These are phyloP conservation scores for Macrolepiota dolichaula DNA, from an alignment of 768 basidiomycete species.

Conservation along the genomic window DNA sequence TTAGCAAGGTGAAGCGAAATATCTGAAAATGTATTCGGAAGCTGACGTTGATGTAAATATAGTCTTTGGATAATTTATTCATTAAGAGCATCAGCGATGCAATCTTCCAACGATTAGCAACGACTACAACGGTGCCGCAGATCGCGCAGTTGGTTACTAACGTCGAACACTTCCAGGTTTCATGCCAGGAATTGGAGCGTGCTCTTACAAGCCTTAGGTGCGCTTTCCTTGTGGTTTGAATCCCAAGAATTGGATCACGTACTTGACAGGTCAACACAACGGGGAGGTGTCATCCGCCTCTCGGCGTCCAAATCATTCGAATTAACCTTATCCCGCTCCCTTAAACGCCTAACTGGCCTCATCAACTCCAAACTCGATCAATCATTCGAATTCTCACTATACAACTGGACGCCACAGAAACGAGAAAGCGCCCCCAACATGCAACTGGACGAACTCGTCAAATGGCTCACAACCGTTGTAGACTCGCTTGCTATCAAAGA, in stretches of 20 bases:
- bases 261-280: slow-evolving; percentile 65
- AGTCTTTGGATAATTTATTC: slow-evolving; percentile 88
- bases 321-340: slow-evolving; percentile 62
- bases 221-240: slow-evolving; percentile 12
- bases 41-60: not conserved
- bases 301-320: slow-evolving; percentile 63
- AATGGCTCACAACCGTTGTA: slow-evolving; percentile 95
- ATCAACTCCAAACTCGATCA: slow-evolving; percentile 92
- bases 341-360: slow-evolving; percentile 72
- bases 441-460: slow-evolving; percentile 93
- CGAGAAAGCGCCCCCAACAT: slow-evolving; percentile 81
- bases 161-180: slow-evolving; percentile 85
- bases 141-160: slow-evolving; percentile 93
- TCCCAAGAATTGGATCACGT: not conserved
- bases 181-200: slow-evolving; percentile 80
- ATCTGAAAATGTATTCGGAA: not conserved
- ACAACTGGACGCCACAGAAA: slow-evolving; percentile 82
- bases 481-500: slow-evolving; percentile 86
- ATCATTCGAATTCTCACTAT: slow-evolving; percentile 93
- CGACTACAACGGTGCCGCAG: slow-evolving; percentile 80
- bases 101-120: slow-evolving; percentile 69
- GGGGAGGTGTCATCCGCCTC: slow-evolving; percentile 78
- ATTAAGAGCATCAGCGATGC: slow-evolving; percentile 72
- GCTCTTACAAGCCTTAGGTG: slow-evolving; percentile 82
- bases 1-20: slow-evolving; percentile 65